Evolutionary conservation across 495 filamentous ascomycete species (phyloP).

Genomic region (Niebla homalea): DNA sequence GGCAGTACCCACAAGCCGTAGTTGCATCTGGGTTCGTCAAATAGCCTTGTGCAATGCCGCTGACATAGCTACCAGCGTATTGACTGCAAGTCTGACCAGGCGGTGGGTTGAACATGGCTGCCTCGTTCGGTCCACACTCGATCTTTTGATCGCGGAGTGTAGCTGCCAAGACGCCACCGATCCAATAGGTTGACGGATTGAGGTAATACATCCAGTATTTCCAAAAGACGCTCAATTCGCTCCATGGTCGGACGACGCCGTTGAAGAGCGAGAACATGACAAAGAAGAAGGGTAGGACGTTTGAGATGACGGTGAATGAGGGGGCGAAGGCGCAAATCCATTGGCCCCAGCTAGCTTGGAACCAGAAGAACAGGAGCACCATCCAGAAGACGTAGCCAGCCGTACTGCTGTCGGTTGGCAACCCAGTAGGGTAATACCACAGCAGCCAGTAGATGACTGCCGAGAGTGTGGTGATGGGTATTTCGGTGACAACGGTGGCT

Average conservation of each 20-base stretch:
- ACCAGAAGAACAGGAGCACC: slow-evolving; percentile 69
- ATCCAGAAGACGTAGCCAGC: slow-evolving; percentile 79
- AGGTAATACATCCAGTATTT: slow-evolving; percentile 68
- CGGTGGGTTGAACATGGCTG: slow-evolving; percentile 53
- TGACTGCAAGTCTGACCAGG: slow-evolving; percentile 45
- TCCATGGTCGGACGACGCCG: slow-evolving; percentile 54
- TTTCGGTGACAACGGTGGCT: slow-evolving; percentile 61
- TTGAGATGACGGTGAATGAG: slow-evolving; percentile 66
- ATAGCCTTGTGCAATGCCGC: slow-evolving; percentile 37
- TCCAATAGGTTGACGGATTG: slow-evolving; percentile 58
- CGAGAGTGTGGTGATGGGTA: slow-evolving; percentile 54
- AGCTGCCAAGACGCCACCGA: slow-evolving; percentile 57
- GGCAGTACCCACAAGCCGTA: slow-evolving; percentile 60
- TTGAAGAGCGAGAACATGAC: slow-evolving; percentile 66
- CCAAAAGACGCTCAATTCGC: slow-evolving; percentile 56
- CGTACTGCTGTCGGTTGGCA: slow-evolving; percentile 46
- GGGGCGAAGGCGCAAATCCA: slow-evolving; percentile 77
- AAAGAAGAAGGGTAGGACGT: slow-evolving; percentile 67
- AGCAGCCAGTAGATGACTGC: slow-evolving; percentile 56
- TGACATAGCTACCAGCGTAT: slow-evolving; percentile 46
- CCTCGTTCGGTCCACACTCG: slow-evolving; percentile 43
- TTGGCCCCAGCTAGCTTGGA: slow-evolving; percentile 66
- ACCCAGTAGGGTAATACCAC: slow-evolving; percentile 70
- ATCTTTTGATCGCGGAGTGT: slow-evolving; percentile 43
- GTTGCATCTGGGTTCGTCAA: slow-evolving; percentile 45